Evolutionary conservation across 148 eudicot genomes (phyloP).

Genomic region (Rhododendron mucronatum): DNA sequence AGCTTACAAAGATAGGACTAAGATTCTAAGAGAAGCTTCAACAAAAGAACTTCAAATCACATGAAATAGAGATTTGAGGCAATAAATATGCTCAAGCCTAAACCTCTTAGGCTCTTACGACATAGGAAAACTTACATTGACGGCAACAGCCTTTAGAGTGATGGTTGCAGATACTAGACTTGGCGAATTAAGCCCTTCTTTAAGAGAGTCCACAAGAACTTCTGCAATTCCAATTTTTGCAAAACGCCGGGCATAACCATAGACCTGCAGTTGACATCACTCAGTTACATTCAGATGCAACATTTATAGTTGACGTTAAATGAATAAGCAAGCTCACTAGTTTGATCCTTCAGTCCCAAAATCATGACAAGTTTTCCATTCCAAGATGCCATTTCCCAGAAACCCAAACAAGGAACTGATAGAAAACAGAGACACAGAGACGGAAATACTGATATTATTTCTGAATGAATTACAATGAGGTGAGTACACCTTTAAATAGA

Average conservation of each 20-base stretch:
- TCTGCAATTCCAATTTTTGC: conserved; percentile 82
- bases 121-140: conserved; percentile 53
- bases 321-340: background rate
- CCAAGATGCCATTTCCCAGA: background rate
- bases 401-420: background rate
- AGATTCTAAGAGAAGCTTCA: background rate
- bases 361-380: background rate
- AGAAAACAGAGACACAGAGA: too few relatives aligned
- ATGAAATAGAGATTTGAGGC: background rate
- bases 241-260: conserved; percentile 84
- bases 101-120: background rate
- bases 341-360: background rate
- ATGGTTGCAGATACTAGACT: conserved; percentile 70
- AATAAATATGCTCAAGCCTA: background rate
- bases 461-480: too few relatives aligned
- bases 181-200: conserved; percentile 62
- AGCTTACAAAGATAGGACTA: background rate
- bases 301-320: background rate
- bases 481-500: too few relatives aligned
- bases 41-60: background rate
- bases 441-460: too few relatives aligned
- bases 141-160: conserved; percentile 88
- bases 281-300: background rate
- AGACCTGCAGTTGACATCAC: conserved; percentile 45
- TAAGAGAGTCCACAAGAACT: conserved; percentile 68